Base-by-base conservation (phyloP, 2,329 filamentous ascomycete species). In the Hypoxylon sp. region DNA sequence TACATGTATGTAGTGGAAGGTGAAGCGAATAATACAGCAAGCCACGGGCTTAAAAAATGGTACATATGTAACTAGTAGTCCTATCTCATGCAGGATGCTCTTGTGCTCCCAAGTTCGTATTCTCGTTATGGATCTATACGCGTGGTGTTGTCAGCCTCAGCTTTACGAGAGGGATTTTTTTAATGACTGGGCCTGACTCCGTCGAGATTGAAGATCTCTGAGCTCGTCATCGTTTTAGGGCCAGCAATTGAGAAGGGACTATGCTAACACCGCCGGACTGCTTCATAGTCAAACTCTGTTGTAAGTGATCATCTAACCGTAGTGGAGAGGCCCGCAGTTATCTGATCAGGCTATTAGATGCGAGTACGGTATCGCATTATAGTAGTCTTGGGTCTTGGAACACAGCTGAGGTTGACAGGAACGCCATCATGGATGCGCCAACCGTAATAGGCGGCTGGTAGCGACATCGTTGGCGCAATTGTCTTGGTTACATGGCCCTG, bases 151-250 rank as follows among this genome's bases (percentile, higher is more conserved):
- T 70, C 67, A 70, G 57, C 65, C 49, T 63, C 49, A 68, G 61
- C 61, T 57, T 70, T 70, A 70, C 67, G 67, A 70, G 67, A 69
- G 61, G 67, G 61, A 67, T 65, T 70, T 68, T 67, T 53, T n/a
- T 43, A 45, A 34, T 45, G 6, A 45, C 30, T 46, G 14, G 14
- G 56, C 38, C 51, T 50, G 38, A 49, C 56, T 63, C 56, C 48
- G 21, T 58, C 32, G 10, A 58, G 50, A 38, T 58, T 13, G 66
- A 62, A 51, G 57, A 63, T 52, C 46, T 53, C 38, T 36, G 59
- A 2, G 60, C 56, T 66, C 66, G 62, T 68, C 62, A 68, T 68
- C 55, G 30, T 30, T 30, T 59, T 38, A 38, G 50, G 21, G 52
- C 14, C 41, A 57, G 51, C 32, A 64, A 58, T 57, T 46, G 38